Evolutionary conservation across 257 asterid genomes (phyloP).

Genomic region (Solanum corneliomulleri): DNA sequence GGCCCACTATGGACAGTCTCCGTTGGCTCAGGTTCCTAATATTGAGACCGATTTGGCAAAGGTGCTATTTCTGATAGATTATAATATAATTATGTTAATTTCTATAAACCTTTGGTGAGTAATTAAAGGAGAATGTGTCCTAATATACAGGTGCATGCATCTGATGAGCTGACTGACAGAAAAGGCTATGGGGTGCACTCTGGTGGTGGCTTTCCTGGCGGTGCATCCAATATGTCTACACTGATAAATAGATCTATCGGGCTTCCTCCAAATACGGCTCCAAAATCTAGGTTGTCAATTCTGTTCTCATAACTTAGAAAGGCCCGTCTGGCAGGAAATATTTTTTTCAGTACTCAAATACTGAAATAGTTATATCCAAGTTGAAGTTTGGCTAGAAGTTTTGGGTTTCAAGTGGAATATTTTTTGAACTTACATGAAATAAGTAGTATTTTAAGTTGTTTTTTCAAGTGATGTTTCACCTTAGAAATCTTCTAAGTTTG

Average conservation of each 20-base stretch:
- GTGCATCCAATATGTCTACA: constrained; percentile 22
- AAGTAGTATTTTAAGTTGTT: not conserved
- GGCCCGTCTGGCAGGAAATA: not conserved
- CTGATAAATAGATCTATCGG: constrained; percentile 32
- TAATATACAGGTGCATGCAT: constrained; percentile 37
- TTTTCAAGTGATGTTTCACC: not conserved
- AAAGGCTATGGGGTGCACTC: constrained; percentile 28
- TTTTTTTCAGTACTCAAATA: not conserved
- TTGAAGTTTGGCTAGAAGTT: not conserved
- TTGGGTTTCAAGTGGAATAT: not conserved
- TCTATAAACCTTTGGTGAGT: not conserved
- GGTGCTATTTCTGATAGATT: constrained; percentile 18
- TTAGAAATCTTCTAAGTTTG: not conserved
- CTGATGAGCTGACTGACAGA: constrained; percentile 34
- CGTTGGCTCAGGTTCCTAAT: constrained; percentile 37
- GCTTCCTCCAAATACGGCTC: constrained; percentile 20
- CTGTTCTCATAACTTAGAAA: not conserved
- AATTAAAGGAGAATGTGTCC: not conserved
- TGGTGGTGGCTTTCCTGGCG: constrained; percentile 25
- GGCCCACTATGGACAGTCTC: constrained; percentile 35
- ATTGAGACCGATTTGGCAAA: constrained; percentile 22
- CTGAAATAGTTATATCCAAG: not conserved
- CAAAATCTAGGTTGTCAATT: constrained; percentile 47
- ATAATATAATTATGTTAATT: not conserved
- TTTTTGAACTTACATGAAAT: not conserved